Base-by-base conservation (phyloP, 1,284 basidiomycete species). In the Trametes hirsuta region DNA sequence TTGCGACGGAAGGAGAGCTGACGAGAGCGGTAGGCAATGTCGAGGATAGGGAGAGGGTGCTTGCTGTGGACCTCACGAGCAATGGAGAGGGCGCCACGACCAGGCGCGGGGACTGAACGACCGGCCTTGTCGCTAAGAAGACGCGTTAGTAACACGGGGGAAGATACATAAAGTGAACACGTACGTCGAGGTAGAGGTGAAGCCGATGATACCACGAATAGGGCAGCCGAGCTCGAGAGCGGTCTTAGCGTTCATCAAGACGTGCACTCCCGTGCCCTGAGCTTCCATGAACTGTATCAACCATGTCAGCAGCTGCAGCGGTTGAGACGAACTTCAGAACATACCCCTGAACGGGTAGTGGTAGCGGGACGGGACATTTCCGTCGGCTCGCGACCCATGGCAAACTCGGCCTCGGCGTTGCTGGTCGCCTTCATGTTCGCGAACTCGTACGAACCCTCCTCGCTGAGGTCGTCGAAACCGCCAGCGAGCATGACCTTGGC, bases 391-490 rank as follows among this genome's bases (percentile, higher is more conserved):
- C 97, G 95, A 64, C 97, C 97, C 87, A 97, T 97, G 9, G 96
- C 96, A 71, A 98, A 92, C 77, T 99, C 97, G 40, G 94, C 93
- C 75, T 96, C 93, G 5, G 95, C 91, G 72, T 97, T 98, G 77
- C 93, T 95, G 6, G 97, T 99, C 6, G 97, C 97, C 79, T 98
- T 97, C 97, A 99, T 99, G 83, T 98, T 98, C 58, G 95, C 97
- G 76, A 96, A 96, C 77, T 98, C 95, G 76, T 87, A 97, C 18
- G 95, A 97, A 22, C 95, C 96, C 76, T 98, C 96, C 77, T 99
- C 97, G 68, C 91, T 93, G 73, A 98, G 87, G 76, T 99, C 97
- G 72, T 99, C 97, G 79, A 95, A 98, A 60, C 97, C 97, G 77
- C 97, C 97, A 45, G 97, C 93, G 65, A 99, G 90, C 97, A 99